phyloP scores from a whole-genome alignment of 2,329 filamentous ascomycete species.

The Aspergillus latus region DNA sequence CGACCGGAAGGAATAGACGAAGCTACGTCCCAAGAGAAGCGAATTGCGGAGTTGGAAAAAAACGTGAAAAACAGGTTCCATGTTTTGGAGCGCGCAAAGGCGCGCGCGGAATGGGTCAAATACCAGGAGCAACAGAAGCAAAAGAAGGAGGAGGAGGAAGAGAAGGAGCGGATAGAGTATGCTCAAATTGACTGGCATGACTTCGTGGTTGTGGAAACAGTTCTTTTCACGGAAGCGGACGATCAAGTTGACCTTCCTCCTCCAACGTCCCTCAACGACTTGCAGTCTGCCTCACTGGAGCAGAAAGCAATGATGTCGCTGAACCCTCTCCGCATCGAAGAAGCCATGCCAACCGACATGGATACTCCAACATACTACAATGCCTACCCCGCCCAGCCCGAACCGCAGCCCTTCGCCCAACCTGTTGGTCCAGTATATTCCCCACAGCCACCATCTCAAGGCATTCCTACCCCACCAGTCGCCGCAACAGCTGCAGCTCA shows the following conservation, averaged over 20 bases:
- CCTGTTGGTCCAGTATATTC: slow-evolving; percentile 32
- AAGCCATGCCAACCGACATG: slow-evolving; percentile 84
- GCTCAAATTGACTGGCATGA: slow-evolving; percentile 97
- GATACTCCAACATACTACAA: slow-evolving; percentile 55
- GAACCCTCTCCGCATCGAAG: slow-evolving; percentile 80
- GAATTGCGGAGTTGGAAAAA: slow-evolving; percentile 68
- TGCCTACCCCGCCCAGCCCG: slow-evolving; percentile 44
- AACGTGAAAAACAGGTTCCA: slow-evolving; percentile 79
- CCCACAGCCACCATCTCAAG: slow-evolving; percentile 31
- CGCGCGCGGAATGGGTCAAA: slow-evolving; percentile 83
- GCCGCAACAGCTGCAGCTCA: slow-evolving; percentile 35
- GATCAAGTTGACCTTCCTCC: slow-evolving; percentile 83
- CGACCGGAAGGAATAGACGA: slow-evolving; percentile 67
- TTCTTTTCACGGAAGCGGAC: slow-evolving; percentile 85
- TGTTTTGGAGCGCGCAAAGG: slow-evolving; percentile 75
- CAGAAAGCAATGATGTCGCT: slow-evolving; percentile 92
- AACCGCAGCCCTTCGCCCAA: slow-evolving; percentile 40
- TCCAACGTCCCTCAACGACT: slow-evolving; percentile 82
- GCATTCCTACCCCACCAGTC: slow-evolving; percentile 31
- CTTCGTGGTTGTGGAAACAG: slow-evolving; percentile 92
- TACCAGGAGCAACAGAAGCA: slow-evolving; percentile 81
- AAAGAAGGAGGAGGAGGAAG: slow-evolving; percentile 83
- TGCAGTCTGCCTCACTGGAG: slow-evolving; percentile 91
- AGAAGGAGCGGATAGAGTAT: slow-evolving; percentile 74
- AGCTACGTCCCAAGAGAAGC: slow-evolving; percentile 69